Evolutionary conservation across 169 alveolate species (phyloP).

Genomic region (Cryptosporidium parvum): DNA sequence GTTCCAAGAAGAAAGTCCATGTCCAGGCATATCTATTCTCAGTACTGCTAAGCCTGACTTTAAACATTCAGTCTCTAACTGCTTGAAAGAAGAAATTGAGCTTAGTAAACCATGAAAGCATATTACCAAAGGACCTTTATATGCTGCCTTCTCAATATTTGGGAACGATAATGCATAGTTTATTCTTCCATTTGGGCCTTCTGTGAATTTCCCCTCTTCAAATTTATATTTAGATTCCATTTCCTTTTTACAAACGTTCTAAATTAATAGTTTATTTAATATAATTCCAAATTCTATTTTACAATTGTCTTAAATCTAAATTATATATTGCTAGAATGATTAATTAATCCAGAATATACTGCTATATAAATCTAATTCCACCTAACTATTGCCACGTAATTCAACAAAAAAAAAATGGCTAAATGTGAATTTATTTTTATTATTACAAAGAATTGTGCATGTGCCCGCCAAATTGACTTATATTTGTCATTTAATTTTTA

Average conservation of each 20-base stretch:
- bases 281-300: not conserved
- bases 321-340: not conserved
- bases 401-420: too few relatives aligned
- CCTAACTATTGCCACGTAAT: not conserved
- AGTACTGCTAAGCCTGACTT: slow-evolving; percentile 48
- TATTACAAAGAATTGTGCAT: not conserved
- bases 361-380: not conserved
- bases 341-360: too few relatives aligned
- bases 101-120: slow-evolving; percentile 59
- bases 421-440: not conserved
- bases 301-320: not conserved
- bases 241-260: not conserved
- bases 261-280: not conserved
- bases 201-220: slow-evolving; percentile 37
- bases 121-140: slow-evolving; percentile 52
- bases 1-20: slow-evolving; percentile 62
- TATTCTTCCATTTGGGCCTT: slow-evolving; percentile 69
- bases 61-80: slow-evolving; percentile 3
- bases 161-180: slow-evolving; percentile 47
- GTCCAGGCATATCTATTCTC: slow-evolving; percentile 73
- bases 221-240: slow-evolving; percentile 18
- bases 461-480: not conserved
- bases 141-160: not conserved
- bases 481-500: not conserved
- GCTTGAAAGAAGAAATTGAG: slow-evolving; percentile 41